phyloP scores from a whole-genome alignment of 352 stramenopile genomes.

The Globisporangium irregulare region DNA sequence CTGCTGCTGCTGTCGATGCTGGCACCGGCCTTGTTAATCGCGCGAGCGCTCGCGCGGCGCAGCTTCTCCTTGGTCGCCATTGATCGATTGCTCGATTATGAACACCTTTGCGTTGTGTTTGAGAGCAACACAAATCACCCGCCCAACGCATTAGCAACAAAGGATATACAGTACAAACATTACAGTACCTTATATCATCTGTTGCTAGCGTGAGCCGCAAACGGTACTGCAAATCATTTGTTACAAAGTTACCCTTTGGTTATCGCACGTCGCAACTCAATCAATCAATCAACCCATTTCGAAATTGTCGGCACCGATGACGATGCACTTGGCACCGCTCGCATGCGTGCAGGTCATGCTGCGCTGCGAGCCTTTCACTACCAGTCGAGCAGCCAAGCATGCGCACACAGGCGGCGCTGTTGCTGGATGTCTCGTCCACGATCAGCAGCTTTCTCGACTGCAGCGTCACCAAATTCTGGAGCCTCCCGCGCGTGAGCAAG shows the following conservation, averaged over 20 bases:
- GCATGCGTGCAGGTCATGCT: background rate
- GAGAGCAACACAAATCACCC: background rate
- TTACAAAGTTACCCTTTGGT: background rate
- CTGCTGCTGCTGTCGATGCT: slow-evolving; percentile 12
- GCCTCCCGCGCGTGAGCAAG: background rate
- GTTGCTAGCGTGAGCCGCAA: background rate
- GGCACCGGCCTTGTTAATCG: slow-evolving; percentile 12
- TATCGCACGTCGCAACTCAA: background rate
- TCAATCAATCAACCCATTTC: background rate
- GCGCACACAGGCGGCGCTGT: background rate
- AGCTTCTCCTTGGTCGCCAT: slow-evolving; percentile 7
- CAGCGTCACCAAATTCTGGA: background rate
- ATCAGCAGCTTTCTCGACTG: background rate
- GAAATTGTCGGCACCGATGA: background rate
- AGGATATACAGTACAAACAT: background rate
- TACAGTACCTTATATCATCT: background rate
- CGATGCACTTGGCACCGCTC: background rate
- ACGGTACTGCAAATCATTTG: background rate
- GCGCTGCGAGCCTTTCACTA: background rate
- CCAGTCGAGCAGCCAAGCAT: background rate
- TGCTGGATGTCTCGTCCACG: background rate
- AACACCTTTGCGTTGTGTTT: background rate
- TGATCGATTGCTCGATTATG: background rate
- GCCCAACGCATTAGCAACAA: background rate
- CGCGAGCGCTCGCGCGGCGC: slow-evolving; percentile 6